Conservation (phyloP, 2,329 filamentous ascomycete genomes). For the Aspergillus carbonarius region DNA sequence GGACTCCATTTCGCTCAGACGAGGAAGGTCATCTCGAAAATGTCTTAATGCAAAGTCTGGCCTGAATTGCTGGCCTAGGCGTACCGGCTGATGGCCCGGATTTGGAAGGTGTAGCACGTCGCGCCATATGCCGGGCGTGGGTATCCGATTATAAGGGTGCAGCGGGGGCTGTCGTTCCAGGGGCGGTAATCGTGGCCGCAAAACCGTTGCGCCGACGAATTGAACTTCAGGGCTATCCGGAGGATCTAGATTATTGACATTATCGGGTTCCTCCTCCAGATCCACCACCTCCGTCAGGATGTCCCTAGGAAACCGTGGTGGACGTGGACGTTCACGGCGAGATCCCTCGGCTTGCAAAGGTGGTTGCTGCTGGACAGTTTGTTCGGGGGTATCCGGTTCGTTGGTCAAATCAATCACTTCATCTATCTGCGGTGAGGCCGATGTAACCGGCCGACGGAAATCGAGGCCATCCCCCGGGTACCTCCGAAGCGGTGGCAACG, state of each 20-base stretch:
- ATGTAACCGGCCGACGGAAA: slow-evolving; percentile 52
- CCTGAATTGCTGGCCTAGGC: not conserved
- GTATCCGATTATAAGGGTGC: not conserved
- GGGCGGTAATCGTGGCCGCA: slow-evolving; percentile 17
- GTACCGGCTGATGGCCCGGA: not conserved
- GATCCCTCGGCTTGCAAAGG: no score
- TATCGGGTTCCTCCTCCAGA: slow-evolving; percentile 38
- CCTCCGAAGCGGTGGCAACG: slow-evolving; percentile 34
- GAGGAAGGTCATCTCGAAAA: not conserved
- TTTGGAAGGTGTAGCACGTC: slow-evolving; percentile 13
- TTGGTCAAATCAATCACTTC: slow-evolving; percentile 50
- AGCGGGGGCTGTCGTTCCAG: slow-evolving; percentile 9
- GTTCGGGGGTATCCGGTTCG: slow-evolving; percentile 40
- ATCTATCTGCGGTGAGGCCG: slow-evolving; percentile 21
- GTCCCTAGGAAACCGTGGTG: slow-evolving; percentile 38
- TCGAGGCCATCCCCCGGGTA: slow-evolving; percentile 57
- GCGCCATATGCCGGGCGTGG: slow-evolving; percentile 5
- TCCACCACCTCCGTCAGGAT: slow-evolving; percentile 41
- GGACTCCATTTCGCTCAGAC: slow-evolving; percentile 15
- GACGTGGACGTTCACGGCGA: slow-evolving; percentile 14
- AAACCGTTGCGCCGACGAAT: slow-evolving; percentile 42
- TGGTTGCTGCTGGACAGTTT: not conserved
- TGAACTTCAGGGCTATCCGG: slow-evolving; percentile 51
- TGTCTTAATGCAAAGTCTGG: not conserved
- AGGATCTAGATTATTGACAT: slow-evolving; percentile 16